phyloP scores from a whole-genome alignment of 176 grass and related monocot species.

The Triticum timopheevii region DNA sequence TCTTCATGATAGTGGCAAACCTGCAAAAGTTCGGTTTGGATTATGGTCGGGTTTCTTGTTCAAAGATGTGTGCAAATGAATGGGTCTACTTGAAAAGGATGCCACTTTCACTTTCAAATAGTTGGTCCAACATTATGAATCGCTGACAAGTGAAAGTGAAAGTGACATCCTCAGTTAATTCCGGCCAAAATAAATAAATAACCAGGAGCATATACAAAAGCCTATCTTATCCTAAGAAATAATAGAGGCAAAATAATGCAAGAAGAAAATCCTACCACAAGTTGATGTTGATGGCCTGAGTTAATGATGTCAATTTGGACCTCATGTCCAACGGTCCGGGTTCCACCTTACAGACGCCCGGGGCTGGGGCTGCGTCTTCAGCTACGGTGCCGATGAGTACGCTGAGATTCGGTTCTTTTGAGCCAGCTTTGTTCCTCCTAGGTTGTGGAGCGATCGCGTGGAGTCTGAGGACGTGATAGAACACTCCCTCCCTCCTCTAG shows the following conservation, averaged over 20 bases:
- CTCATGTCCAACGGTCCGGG: too few species aligned
- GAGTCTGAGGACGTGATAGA: too few species aligned
- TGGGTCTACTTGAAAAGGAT: not conserved
- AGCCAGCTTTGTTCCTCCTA: too few species aligned
- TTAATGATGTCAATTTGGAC: not conserved
- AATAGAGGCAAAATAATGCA: not conserved
- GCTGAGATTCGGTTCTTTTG: too few species aligned
- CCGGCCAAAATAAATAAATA: not conserved
- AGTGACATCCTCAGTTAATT: too few species aligned
- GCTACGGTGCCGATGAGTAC: too few species aligned
- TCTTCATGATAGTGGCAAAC: conserved; percentile 17
- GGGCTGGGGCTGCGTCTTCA: too few species aligned
- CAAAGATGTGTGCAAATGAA: conserved; percentile 15
- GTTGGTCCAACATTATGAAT: not conserved
- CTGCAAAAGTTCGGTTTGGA: conserved; percentile 18
- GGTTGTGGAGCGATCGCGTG: too few species aligned
- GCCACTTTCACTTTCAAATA: not conserved
- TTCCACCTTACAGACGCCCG: too few species aligned
- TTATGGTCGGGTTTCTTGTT: conserved; percentile 1
- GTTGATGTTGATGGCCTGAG: not conserved
- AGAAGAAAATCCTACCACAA: not conserved
- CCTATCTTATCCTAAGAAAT: not conserved
- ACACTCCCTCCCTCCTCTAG: too few species aligned
- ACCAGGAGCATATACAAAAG: not conserved
- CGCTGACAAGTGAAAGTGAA: not conserved